These are phyloP conservation scores for Pisolithus albus DNA, from an alignment of 768 basidiomycete genomes.

Conservation along the genomic window DNA sequence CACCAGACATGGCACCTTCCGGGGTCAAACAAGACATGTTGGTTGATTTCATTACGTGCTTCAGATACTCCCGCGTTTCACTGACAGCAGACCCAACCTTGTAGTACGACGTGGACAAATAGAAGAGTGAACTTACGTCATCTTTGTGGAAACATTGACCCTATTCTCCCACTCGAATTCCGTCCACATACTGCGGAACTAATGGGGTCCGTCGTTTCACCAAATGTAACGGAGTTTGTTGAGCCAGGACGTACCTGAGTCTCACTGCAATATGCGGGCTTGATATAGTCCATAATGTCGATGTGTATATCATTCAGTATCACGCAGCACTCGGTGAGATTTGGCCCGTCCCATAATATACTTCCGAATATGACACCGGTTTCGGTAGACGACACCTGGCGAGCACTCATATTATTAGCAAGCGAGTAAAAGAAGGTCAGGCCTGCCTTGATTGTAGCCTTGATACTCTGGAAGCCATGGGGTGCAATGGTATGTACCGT, in stretches of 20 bases:
- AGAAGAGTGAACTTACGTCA: conserved; percentile 52
- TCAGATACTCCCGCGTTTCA: conserved; percentile 82
- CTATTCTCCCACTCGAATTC: conserved; percentile 99
- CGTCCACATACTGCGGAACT: conserved; percentile 99
- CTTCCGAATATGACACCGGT: conserved; percentile 98
- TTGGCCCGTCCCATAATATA: conserved; percentile 92
- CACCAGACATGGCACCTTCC: conserved; percentile 78
- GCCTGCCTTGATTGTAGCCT: conserved; percentile 88
- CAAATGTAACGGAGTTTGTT: background rate
- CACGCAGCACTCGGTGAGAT: conserved; percentile 82
- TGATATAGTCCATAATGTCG: conserved; percentile 63
- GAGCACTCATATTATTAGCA: background rate
- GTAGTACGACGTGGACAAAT: conserved; percentile 2
- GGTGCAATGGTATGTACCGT: conserved; percentile 89
- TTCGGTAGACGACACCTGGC: conserved; percentile 84
- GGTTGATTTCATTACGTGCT: conserved; percentile 93
- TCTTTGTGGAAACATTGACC: conserved; percentile 82
- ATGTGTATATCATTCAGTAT: conserved; percentile 97
- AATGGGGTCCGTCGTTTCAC: background rate
- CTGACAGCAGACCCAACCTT: conserved; percentile 28
- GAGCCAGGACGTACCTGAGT: conserved; percentile 55
- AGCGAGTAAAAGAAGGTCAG: background rate
- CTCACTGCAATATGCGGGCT: conserved; percentile 85
- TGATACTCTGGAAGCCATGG: conserved; percentile 97
- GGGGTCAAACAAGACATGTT: conserved; percentile 98